These are phyloP conservation scores for Populus hybrid DNA, from an alignment of 441 rosid genomes.

Conservation along the genomic window DNA sequence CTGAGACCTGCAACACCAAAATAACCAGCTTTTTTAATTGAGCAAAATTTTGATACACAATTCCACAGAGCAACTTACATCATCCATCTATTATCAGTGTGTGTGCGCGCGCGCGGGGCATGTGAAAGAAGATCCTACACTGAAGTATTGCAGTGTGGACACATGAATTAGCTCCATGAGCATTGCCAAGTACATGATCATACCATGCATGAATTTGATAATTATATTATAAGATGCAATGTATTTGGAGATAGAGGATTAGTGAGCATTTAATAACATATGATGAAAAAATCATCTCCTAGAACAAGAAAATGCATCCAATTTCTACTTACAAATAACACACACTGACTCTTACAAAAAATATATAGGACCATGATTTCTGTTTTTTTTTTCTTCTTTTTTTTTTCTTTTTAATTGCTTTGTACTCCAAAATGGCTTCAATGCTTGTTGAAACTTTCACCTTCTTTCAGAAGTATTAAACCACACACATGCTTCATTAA, in stretches of 20 bases:
- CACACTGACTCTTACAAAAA: not conserved
- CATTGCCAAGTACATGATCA: not conserved
- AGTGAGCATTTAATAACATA: not conserved
- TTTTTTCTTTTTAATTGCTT: not conserved
- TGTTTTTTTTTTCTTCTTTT: not conserved
- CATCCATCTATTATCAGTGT: not conserved
- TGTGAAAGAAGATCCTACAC: not conserved
- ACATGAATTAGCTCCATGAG: not conserved
- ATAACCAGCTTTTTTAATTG: not conserved
- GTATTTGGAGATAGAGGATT: not conserved
- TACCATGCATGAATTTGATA: not conserved
- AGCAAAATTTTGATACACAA: not conserved
- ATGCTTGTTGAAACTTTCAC: not conserved
- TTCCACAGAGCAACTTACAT: not conserved
- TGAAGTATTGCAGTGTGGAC: not conserved
- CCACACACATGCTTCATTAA: not conserved
- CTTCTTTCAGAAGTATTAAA: not conserved
- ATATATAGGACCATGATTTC: not conserved
- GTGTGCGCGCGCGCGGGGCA: no score
- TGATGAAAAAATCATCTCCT: not conserved
- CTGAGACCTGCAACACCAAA: conserved; percentile 63
- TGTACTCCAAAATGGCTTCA: not conserved
- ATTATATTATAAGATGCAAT: not conserved
- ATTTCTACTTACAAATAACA: not conserved
- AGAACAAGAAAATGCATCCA: not conserved